Base-by-base conservation (phyloP, 768 basidiomycete genomes). In the Tremella yokohamensis region DNA sequence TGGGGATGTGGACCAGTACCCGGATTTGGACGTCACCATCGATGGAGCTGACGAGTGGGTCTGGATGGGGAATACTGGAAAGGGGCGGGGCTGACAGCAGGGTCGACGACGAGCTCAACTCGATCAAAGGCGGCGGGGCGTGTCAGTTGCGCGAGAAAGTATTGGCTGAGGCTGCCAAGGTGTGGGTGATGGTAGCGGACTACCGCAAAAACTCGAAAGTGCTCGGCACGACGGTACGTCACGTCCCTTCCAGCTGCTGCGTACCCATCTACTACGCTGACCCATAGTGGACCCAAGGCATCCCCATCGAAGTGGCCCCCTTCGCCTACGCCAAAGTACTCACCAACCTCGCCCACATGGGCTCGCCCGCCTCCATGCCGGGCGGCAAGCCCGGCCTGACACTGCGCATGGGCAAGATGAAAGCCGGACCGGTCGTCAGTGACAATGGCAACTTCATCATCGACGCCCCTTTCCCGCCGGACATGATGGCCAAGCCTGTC, bases 371-470 rank as follows among this genome's bases (percentile, higher is more conserved):
- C 9, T 57, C 39, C 1, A 45, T 74, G n/a, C 62, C 72, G 0
- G 62, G 66, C 25, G 66, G 73, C 45, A 65, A 69, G 15, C 82
- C 82, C 12, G 69, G 70, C 12, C 86, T 93, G 7, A 80, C 80
- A n/a, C 81, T 99, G 40, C 83, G 94, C 40, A 97, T 99, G 94
- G 96, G 90, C 2, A 84, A 87, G 61, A 86, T 86, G 70, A 74
- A 76, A 57, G 93, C 93, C 47, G 94, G 96, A 8, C 96, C 94
- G 11, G 89, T 99, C 40, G 94, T 99, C 16, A 83, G 89, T 3
- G 96, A 99, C 76, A 99, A 99, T 66, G 90, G 90, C 19, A 97
- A 96, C 78, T 98, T 99, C 76, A 82, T 97, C 65, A 94, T 99
- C 64, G 96, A 99, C 70, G 96, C 96, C 15, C 90, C 91, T 0